Evolutionary conservation across 2,329 filamentous ascomycete genomes (phyloP).

Genomic region (Alternaria incomplexa): DNA sequence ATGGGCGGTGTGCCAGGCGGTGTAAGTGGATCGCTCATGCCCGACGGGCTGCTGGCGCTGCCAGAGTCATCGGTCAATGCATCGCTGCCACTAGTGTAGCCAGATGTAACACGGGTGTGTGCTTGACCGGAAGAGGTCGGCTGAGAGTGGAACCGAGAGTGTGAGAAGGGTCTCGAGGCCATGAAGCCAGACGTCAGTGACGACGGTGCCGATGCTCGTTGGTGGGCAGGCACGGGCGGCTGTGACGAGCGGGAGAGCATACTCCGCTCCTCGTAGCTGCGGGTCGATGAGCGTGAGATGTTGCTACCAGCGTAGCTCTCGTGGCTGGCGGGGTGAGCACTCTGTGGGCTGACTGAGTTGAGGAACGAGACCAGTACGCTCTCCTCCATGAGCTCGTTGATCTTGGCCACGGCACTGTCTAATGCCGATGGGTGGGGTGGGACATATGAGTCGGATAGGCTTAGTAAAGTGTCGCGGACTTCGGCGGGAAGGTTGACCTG

Average conservation of each 20-base stretch:
- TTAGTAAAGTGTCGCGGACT: conserved; percentile 81
- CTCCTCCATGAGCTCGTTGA: conserved; percentile 97
- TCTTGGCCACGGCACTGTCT: conserved; percentile 82
- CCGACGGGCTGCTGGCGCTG: conserved; percentile 55
- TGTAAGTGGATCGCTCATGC: conserved; percentile 69
- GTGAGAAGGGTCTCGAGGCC: conserved; percentile 44
- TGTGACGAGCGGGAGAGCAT: conserved; percentile 37
- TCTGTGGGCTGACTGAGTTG: conserved; percentile 65
- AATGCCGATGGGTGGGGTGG: conserved; percentile 78
- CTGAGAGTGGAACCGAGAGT: conserved; percentile 47
- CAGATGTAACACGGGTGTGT: conserved; percentile 35
- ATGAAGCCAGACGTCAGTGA: conserved; percentile 47
- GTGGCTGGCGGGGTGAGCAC: conserved; percentile 52
- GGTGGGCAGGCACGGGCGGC: conserved; percentile 40
- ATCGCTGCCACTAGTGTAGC: conserved; percentile 52
- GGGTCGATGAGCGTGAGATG: conserved; percentile 47
- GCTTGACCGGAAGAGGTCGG: conserved; percentile 41
- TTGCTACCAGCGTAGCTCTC: conserved; percentile 51
- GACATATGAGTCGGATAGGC: conserved; percentile 62
- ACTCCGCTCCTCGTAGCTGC: conserved; percentile 51
- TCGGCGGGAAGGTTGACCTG: conserved; percentile 77
- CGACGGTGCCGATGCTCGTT: conserved; percentile 49
- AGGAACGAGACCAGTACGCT: conserved; percentile 92
- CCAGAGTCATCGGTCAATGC: conserved; percentile 69
- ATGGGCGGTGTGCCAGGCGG: conserved; percentile 80